These are phyloP conservation scores for Mycosarcoma mackinlayi DNA, from an alignment of 1,284 basidiomycete species.

Conservation along the genomic window DNA sequence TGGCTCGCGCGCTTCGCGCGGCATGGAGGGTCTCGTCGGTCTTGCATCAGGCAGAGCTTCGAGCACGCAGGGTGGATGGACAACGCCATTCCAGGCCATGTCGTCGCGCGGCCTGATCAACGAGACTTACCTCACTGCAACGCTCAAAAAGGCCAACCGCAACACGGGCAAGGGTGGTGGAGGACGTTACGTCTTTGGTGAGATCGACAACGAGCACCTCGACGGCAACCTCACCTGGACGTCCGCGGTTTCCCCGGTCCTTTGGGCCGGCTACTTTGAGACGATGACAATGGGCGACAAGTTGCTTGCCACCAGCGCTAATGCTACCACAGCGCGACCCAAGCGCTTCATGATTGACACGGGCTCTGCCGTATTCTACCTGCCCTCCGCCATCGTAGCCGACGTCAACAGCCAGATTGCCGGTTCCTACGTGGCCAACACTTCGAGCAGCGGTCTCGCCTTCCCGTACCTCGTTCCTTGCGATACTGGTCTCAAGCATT, in stretches of 20 bases:
- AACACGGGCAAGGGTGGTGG: constrained; percentile 54
- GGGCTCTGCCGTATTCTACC: constrained; percentile 50
- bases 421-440: constrained; percentile 37
- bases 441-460: constrained; percentile 24
- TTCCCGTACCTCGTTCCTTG: constrained; percentile 56
- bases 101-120: constrained; percentile 40
- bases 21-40: constrained; percentile 58
- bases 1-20: constrained; percentile 45
- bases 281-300: constrained; percentile 45
- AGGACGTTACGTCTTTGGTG: constrained; percentile 56
- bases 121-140: constrained; percentile 52
- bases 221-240: constrained; percentile 50
- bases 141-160: constrained; percentile 54
- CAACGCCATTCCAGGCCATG: constrained; percentile 55
- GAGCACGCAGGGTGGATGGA: constrained; percentile 50
- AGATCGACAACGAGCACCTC: constrained; percentile 43
- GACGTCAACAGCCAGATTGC: constrained; percentile 49
- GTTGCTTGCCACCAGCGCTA: constrained; percentile 22
- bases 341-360: constrained; percentile 56
- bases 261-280: constrained; percentile 52
- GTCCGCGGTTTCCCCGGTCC: constrained; percentile 35
- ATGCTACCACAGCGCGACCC: constrained; percentile 21
- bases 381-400: constrained; percentile 36
- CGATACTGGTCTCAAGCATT: constrained; percentile 47
- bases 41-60: constrained; percentile 38